Conservation (phyloP, 108 stramenopile species). For the Mediolabrus comicus region DNA sequence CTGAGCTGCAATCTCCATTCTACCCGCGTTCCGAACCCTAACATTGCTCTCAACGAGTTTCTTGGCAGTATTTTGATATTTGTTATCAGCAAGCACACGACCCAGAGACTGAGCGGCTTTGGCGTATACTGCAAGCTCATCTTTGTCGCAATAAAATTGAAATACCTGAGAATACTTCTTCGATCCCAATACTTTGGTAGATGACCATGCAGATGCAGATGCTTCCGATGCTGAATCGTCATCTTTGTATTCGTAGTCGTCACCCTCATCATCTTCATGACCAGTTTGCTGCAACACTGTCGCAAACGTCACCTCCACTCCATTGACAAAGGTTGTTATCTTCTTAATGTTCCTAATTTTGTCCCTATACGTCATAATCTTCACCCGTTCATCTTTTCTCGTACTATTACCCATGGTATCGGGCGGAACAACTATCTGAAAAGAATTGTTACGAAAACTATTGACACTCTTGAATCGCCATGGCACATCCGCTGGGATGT, state of each 20-base stretch:
- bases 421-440: constrained; percentile 14
- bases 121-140: constrained; percentile 9
- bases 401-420: not conserved
- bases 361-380: not conserved
- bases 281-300: not conserved
- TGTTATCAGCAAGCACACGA: constrained; percentile 4
- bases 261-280: not conserved
- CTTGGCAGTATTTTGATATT: constrained; percentile 1
- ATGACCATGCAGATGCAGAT: not conserved
- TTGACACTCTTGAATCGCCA: constrained; percentile 13
- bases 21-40: constrained; percentile 2
- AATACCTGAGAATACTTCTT: constrained; percentile 3
- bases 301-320: constrained; percentile 1
- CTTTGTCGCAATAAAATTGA: constrained; percentile 1
- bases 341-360: constrained; percentile 10
- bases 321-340: constrained; percentile 3
- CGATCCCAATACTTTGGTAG: not conserved
- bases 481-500: constrained; percentile 5
- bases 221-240: not conserved
- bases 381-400: constrained; percentile 5
- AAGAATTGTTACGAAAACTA: not conserved
- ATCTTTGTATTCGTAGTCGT: not conserved
- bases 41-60: not conserved
- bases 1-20: constrained; percentile 13
- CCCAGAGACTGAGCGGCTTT: not conserved